Evolutionary conservation across 2,329 filamentous ascomycete genomes (phyloP), one percentile per base, ranked within the genome.

Genomic region (Colletotrichum incanum): DNA sequence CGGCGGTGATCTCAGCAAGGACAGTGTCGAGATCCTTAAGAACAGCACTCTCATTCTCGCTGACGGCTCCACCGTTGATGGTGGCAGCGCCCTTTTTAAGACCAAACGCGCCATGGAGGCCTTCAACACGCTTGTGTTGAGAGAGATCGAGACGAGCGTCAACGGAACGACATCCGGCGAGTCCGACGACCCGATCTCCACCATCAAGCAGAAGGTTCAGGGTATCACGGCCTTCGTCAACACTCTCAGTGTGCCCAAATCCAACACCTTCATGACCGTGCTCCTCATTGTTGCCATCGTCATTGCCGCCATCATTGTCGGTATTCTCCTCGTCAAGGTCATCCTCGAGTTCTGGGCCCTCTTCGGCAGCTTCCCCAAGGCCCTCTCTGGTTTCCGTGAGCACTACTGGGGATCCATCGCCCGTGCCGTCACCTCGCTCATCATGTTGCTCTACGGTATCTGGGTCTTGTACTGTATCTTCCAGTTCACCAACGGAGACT

Each of bases 381-480:
- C 89, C 45, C 88, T 98, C 69, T 86, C 90, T 20, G 92, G 93
- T 56, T 98, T 98, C 89, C 93, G 96, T 75, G 93, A 97, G 84
- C 94, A 97, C 81, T 98, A 98, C 86, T 98, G 96, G 96, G 93
- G 94, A 76, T 91, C 95, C 67, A 92, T 99, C 80, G 94, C 93
- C 56, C 94, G 96, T 73, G 93, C 95, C 20, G 93, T 98, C 78
- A 97, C 95, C 54, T 93, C 94, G 75, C 87, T 99, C 82, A 95
- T 99, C 76, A 88, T 98, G 73, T 86, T 98, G 23, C 89, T 98
- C 3, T 99, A 98, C 83, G 94, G 96, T 73, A 90, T 98, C 73
- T 98, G 96, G 96, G 94, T 95, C 0, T 85, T 98, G 54, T 98
- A 98, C 84, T 98, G 96, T 81, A 90, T 99, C 74, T 98, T 96